Evolutionary conservation across 176 grass and related monocot species (phyloP).

Genomic region (Ampelocalamus luodianensis): DNA sequence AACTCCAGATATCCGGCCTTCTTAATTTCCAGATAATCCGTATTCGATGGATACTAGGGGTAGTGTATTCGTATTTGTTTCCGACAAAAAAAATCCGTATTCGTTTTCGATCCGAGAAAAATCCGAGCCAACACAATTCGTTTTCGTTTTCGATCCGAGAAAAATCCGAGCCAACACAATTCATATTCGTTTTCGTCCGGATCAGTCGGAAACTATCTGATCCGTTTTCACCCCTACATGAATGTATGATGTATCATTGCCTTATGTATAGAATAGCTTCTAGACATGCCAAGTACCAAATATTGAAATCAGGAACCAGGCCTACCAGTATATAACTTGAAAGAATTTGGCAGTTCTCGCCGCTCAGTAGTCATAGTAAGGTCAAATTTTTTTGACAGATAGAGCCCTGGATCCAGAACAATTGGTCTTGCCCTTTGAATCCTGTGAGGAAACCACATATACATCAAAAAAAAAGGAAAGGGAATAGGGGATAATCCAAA

Average conservation of each 20-base stretch:
- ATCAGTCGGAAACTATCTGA: too few species aligned
- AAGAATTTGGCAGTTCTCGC: slow-evolving; percentile 85
- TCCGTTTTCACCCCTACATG: not conserved
- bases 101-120: too few species aligned
- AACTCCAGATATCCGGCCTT: too few species aligned
- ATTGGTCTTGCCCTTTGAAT: slow-evolving; percentile 78
- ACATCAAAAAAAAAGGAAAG: slow-evolving; percentile 20
- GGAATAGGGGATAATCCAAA: not conserved
- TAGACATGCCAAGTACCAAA: not conserved
- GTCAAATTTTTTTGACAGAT: slow-evolving; percentile 94
- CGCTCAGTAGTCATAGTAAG: slow-evolving; percentile 70
- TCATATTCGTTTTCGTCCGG: too few species aligned
- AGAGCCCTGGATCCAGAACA: slow-evolving; percentile 89
- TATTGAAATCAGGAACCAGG: slow-evolving; percentile 25
- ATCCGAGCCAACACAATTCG: too few species aligned
- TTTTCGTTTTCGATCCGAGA: too few species aligned
- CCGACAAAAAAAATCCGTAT: too few species aligned
- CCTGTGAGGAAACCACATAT: slow-evolving; percentile 49
- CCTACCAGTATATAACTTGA: slow-evolving; percentile 92
- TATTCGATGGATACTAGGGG: too few species aligned
- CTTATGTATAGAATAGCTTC: slow-evolving; percentile 7
- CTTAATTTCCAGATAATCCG: too few species aligned
- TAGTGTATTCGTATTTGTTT: too few species aligned
- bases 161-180: too few species aligned
- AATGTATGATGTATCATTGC: not conserved